Base-by-base conservation (phyloP, 2,329 filamentous ascomycete species). In the Aurifilum marmelostoma region DNA sequence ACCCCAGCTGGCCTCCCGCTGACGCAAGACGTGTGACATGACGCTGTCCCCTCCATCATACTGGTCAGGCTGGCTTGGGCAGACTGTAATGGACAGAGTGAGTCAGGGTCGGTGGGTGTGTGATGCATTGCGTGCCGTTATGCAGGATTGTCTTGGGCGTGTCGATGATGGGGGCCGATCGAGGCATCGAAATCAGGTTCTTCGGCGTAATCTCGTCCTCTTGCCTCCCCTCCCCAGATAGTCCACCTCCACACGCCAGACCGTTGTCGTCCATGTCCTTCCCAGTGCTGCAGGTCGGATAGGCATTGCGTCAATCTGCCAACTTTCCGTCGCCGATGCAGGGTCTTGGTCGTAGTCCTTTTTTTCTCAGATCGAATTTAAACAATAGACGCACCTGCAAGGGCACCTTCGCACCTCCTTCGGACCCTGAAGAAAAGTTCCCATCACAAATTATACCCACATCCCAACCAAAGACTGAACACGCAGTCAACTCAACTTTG, bases 281-380 rank as follows among this genome's bases (percentile, higher is more conserved):
- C 21, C 21, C 52, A 14, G 27, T 18, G 32, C 52, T 56, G 52
- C 27, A 56, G 24, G 24, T 29, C 27, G 24, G 9, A 12, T 32
- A 65, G 32, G 39, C 56, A 70, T 71, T 71, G 69, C 69, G 69
- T 71, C 69, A 71, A 71, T 54, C 64, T 71, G 69, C 69, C 69
- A 71, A 71, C 64, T 71, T 69, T 69, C 58, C 21, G 43, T 24
- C 21, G 32, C 18, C 65, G 41, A 69, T 64, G 69, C 54, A 69
- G 61, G 64, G 67, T 66, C 63, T 65, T 63, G 58, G 27, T 65
- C 67, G 63, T 24, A 67, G 62, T 6, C 18, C 9, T 47, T 39
- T 14, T 34, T 34, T 8, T 34, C 34, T 21, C 34, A 16, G 41
- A 21, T 27, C 21, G 21, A 43, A 58, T 69, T 71, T 69, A 69